Evolutionary conservation across 345 rosid genomes (phyloP).

Genomic region (Rhodamnia rubescens): DNA sequence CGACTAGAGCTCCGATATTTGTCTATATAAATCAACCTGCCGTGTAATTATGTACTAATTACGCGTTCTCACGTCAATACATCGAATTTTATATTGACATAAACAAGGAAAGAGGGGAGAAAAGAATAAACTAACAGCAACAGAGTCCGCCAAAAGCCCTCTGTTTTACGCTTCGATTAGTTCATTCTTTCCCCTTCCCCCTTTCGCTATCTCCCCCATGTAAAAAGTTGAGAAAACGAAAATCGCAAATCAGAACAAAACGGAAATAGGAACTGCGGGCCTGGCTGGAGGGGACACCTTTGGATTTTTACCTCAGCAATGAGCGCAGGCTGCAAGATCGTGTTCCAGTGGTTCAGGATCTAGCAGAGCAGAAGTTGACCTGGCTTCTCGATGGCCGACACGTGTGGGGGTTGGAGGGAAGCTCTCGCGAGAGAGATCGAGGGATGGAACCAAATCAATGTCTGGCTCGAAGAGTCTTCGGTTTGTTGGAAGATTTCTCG

Average conservation of each 20-base stretch:
- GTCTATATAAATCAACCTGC: neutral
- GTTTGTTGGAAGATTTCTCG: neutral
- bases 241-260: neutral
- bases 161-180: neutral
- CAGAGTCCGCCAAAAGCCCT: conserved; percentile 28
- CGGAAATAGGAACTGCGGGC: no score
- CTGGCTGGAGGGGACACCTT: neutral
- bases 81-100: neutral
- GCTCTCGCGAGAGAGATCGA: neutral
- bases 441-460: neutral
- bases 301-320: neutral
- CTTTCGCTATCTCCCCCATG: neutral
- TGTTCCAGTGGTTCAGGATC: neutral
- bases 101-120: neutral
- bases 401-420: neutral
- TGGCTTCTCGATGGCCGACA: neutral
- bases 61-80: neutral
- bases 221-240: neutral
- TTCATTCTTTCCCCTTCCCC: neutral
- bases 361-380: neutral
- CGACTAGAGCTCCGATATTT: conserved; percentile 6
- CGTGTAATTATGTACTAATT: neutral
- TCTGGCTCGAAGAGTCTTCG: neutral
- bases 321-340: neutral
- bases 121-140: conserved; percentile 1